These are phyloP conservation scores for Penicillium sp. DNA, from an alignment of 2,329 filamentous ascomycete genomes.

Conservation along the genomic window DNA sequence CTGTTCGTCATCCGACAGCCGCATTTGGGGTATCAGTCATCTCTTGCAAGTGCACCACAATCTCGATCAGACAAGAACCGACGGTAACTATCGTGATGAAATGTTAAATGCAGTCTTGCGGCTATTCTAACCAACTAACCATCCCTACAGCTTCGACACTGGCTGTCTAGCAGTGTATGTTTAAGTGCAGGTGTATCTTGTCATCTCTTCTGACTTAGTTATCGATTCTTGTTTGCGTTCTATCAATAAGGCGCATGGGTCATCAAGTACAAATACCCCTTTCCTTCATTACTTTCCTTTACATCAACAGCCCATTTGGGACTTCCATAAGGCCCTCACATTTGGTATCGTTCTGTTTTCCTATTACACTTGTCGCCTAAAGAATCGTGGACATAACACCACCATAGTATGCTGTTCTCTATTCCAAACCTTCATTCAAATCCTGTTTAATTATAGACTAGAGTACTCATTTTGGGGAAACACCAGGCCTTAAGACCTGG, in stretches of 20 bases:
- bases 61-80: too few species aligned
- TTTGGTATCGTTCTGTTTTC: not conserved
- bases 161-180: not conserved
- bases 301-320: not conserved
- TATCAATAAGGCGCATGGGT: constrained; percentile 10
- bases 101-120: not conserved
- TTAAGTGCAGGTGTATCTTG: not conserved
- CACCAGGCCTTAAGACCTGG: too few species aligned
- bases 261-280: constrained; percentile 12
- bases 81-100: too few species aligned
- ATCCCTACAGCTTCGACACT: not conserved
- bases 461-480: too few species aligned
- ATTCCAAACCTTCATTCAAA: too few species aligned
- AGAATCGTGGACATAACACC: too few species aligned
- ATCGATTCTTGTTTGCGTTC: not conserved
- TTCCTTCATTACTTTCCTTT: constrained; percentile 1
- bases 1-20: too few species aligned
- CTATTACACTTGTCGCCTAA: not conserved
- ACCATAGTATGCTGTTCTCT: too few species aligned
- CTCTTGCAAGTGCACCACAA: too few species aligned
- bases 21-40: too few species aligned
- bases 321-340: not conserved
- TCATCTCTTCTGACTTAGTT: not conserved
- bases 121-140: not conserved
- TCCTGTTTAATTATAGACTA: too few species aligned